Evolutionary conservation across 2,329 filamentous ascomycete species (phyloP), one percentile per base, ranked within the genome.

Genomic region (Botrytis deweyae): DNA sequence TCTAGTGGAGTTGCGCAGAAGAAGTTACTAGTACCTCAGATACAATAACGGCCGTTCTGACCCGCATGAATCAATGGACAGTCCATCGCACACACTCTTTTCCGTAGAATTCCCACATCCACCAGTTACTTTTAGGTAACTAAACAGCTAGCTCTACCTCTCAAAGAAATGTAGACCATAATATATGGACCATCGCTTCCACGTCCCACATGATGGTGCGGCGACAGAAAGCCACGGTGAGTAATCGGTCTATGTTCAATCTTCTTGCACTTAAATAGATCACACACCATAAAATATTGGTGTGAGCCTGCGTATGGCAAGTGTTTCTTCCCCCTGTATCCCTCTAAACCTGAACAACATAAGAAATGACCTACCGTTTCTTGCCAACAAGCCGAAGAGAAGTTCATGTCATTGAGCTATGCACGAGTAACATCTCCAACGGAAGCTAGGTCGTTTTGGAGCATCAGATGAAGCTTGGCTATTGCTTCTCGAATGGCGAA

Each of bases 241-340:
- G 66, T 68, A 68, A 68, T 68, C 66, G 49, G 66, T 58, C 66
- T 68, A 58, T 22, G n/a, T 3, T 68, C 6, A 58, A 68, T 68
- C 49, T 68, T 68, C 66, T 68, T 68, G 66, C 66, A 33, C 66
- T 68, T 68, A 68, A 68, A 68, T 68, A 68, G 66, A 68, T 58
- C 66, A 68, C 66, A 68, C 66, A 68, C 66, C 66, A 68, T 68
- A 68, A 25, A 58, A 68, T 68, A 25, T 68, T 68, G 66, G 66
- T 68, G 49, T 68, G 66, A 68, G 66, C n/a, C 66, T 68, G 66
- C 66, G 66, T 68, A 68, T 68, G 66, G 66, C 66, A 68, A 68
- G 66, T 68, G 22, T 58, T 29, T 44, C 8, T 16, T 33, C 20
- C 36, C 49, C n/a, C 38, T 25, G 3, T 18, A 7, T 4, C 10